Evolutionary conservation across 306 rosid species (phyloP), one percentile per base, ranked within the genome.

Genomic region (Rosa lucieae): DNA sequence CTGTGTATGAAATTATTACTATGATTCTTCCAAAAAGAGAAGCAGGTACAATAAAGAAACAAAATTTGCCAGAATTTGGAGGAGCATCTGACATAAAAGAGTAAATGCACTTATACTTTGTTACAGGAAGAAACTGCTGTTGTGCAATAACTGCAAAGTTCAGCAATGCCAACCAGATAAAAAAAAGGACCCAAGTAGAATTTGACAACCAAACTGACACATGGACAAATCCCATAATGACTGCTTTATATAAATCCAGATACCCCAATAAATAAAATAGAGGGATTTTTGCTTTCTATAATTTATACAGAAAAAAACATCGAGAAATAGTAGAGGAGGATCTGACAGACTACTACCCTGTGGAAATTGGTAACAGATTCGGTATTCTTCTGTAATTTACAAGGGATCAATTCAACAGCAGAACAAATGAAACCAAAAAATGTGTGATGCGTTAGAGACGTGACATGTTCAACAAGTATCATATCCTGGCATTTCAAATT

Each of bases 401-500:
- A 81, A 46, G 61, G 61, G 73, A 78, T 73, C 15, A 71, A 51
- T 61, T 26, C 66, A 75, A 21, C 10, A 58, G 40, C 62, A 15
- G 10, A 67, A 15, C 35, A 46, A 69, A 26, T 29, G 76, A 51
- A 66, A 67, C 61, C 53, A 76, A 65, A 70, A 73, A 65, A 79
- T 21, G 47, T 62, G 55, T 55, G 40, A 77, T 20, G 75, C 12
- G 61, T 26, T 79, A 65, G 21, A 58, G 72, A 55, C 78, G 76
- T 70, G 55, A 47, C 52, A 39, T 82, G 26, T 56, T 80, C 83
- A 73, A 42, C 86, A 76, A 37, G 48, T 76, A 78, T 91, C 95
- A 76, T 89, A 89, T 83, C 96, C 98, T 14, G 99, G 98, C 97
- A 91, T 86, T 49, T 90, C 92, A 76, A 91, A 89, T 83, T 88